Evolutionary conservation across 495 filamentous ascomycete genomes (phyloP).

Genomic region (Penicillium pancosmium): DNA sequence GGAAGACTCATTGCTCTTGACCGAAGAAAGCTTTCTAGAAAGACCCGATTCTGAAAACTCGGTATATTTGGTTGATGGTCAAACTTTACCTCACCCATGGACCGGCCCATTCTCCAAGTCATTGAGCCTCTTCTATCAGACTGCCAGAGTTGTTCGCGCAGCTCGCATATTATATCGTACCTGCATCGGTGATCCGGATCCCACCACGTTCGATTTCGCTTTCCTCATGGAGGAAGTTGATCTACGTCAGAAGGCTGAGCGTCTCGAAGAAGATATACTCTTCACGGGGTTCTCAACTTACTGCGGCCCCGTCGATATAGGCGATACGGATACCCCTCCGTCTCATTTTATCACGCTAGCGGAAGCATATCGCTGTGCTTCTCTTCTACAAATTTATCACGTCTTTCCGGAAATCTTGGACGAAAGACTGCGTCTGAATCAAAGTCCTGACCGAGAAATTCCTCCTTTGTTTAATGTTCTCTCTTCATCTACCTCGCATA

Average conservation of each 20-base stretch:
- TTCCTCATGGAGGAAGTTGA: slow-evolving; percentile 26
- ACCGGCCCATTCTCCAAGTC: slow-evolving; percentile 28
- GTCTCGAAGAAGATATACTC: slow-evolving; percentile 25
- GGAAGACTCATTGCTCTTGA: slow-evolving; percentile 26
- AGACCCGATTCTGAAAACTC: slow-evolving; percentile 21
- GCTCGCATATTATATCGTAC: slow-evolving; percentile 20
- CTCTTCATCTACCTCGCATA: slow-evolving; percentile 9
- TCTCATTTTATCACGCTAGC: slow-evolving; percentile 30
- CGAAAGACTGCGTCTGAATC: slow-evolving; percentile 17
- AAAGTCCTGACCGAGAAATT: slow-evolving; percentile 10
- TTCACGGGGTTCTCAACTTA: slow-evolving; percentile 28
- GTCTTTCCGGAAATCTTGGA: slow-evolving; percentile 29
- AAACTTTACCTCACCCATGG: slow-evolving; percentile 29
- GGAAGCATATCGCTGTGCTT: slow-evolving; percentile 29
- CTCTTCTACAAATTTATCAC: slow-evolving; percentile 30
- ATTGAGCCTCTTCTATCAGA: slow-evolving; percentile 25
- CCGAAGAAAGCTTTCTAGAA: slow-evolving; percentile 21
- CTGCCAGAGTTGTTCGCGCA: slow-evolving; percentile 24
- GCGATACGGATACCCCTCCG: slow-evolving; percentile 29
- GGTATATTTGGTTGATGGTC: slow-evolving; percentile 28
- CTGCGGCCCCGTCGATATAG: slow-evolving; percentile 28
- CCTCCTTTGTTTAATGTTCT: slow-evolving; percentile 25
- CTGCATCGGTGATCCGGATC: slow-evolving; percentile 13
- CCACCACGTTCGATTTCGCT: slow-evolving; percentile 22
- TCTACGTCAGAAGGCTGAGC: slow-evolving; percentile 22